Base-by-base conservation (phyloP, 2,329 filamentous ascomycete genomes). In the Leptographium flavum region DNA sequence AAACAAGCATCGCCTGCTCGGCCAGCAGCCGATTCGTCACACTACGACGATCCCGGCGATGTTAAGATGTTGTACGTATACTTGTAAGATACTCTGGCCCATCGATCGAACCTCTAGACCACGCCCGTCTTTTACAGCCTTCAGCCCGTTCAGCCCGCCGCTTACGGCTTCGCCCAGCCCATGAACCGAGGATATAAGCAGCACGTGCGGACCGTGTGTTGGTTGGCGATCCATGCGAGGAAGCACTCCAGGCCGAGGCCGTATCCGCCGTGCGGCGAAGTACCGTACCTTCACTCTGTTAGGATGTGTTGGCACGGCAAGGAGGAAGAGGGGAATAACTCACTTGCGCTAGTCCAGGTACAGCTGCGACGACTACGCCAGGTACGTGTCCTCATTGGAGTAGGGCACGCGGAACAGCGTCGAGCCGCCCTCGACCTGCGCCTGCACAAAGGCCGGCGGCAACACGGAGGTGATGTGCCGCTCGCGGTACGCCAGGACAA, bases 341-440 rank as follows among this genome's bases (percentile, higher is more conserved):
- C 66, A 88, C 85, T 92, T 94, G 60, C 88, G 74, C 75, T 94
- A 87, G 67, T 95, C 92, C 28, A 87, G 93, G 66, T 98, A 98
- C 45, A 98, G 78, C 66, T 98, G 92, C 30, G 86, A 94, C 4
- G 88, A 95, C 67, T 98, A 92, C 4, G 92, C 96, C 51, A 98
- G 78, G 69, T 88, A 98, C 48, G 92, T 84, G 55, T 81, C 76
- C 64, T 95, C 79, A 56, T 76, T 79, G 48, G 63, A 63, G 54
- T 63, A 63, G 39, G 60, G 58, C 57, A 94, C 83, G 49, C 77
- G 79, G 74, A 95, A 96, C 32, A 96, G 79, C 4, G 88, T 95
- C 55, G 84, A 78, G 46, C 88, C 88, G 53, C 88, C 88, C 66
- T 96, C 88, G 58, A 94, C 85, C 67, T 95, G 83, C 17, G 90